Base-by-base conservation (phyloP, 495 filamentous ascomycete genomes). In the Ascodesmis nigricans region DNA sequence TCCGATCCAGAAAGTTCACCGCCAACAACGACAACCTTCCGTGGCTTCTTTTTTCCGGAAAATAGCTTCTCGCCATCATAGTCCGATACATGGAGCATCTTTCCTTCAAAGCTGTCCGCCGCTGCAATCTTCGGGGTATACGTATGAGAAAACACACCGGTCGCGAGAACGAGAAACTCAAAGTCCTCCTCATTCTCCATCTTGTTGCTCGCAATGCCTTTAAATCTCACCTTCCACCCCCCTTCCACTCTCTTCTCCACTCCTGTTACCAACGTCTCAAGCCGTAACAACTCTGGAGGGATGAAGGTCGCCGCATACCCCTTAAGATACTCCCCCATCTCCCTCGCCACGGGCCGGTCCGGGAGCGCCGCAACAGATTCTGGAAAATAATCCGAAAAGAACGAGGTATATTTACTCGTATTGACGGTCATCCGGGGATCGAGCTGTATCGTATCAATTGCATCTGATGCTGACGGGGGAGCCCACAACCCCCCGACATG, bases 1-100 rank as follows among this genome's bases (percentile, higher is more conserved):
- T 91, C 81, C 5, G 70, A 64, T 0, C 78, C 78, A 11, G 76
- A 84, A 65, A 90, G 80, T 36, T 77, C 75, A 1, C 80, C 80
- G 3, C 81, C 81, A 5, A 84, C 62, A 9, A 92, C 64, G 2
- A 83, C 62, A 31, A 90, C 66, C 44, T 73, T 76, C n/a, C 65
- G 61, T 0, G 52, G 52, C 10, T 43, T 53, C 0, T 41, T 40
- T 7, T n/a, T 27, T 13, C 43, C 31, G 0, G 9, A 63, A 14
- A 28, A 66, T 35, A 25, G 39, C 39, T 37, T 58, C 35, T 20
- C 63, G 45, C 44, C 60, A 43, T 16, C 28, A 23, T 49, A 49
- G 23, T 40, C 33, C 3, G 25, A 32, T 9, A 40, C 41, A 24
- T 39, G 44, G 1, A 42, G 8, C 4, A 42, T 35, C 5, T 56